Conservation (phyloP, 2,329 filamentous ascomycete genomes). For the Cladosporium sp. region DNA sequence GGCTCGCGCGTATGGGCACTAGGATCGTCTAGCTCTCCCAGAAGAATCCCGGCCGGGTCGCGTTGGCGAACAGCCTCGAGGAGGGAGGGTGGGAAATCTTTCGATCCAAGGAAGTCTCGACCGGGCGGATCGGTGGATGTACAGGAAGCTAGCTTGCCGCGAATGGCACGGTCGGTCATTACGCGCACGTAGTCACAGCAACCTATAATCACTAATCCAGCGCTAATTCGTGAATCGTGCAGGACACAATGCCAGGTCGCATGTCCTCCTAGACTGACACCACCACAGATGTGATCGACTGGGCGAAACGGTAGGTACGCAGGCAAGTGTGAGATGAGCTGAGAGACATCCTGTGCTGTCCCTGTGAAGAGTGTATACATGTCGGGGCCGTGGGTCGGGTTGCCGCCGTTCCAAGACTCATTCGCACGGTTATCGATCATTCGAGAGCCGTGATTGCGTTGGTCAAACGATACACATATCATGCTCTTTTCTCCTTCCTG, state of each 20-base stretch:
- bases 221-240: slow-evolving; percentile 74
- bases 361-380: slow-evolving; percentile 80
- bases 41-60: slow-evolving; percentile 76
- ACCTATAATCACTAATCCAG: slow-evolving; percentile 78
- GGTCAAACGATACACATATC: slow-evolving; percentile 84
- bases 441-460: slow-evolving; percentile 85
- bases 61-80: slow-evolving; percentile 62
- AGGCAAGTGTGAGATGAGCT: slow-evolving; percentile 76
- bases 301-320: slow-evolving; percentile 64
- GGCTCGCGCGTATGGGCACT: slow-evolving; percentile 36
- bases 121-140: slow-evolving; percentile 60
- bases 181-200: slow-evolving; percentile 85
- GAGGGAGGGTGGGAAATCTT: slow-evolving; percentile 73
- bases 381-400: slow-evolving; percentile 80
- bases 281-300: slow-evolving; percentile 71
- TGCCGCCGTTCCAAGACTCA: slow-evolving; percentile 76
- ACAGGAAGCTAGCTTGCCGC: slow-evolving; percentile 63
- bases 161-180: slow-evolving; percentile 75
- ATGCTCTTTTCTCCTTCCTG: slow-evolving; percentile 55
- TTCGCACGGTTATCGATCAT: slow-evolving; percentile 70
- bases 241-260: slow-evolving; percentile 82
- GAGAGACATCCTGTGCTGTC: slow-evolving; percentile 72
- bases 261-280: slow-evolving; percentile 85
- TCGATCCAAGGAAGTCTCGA: slow-evolving; percentile 70
- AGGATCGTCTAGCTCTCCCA: slow-evolving; percentile 46